A percentile compares a stretch with the other conserved stretches of the same genome.
Conservation (phyloP, 352 stramenopile species). For the Globisporangium emineosum region DNA sequence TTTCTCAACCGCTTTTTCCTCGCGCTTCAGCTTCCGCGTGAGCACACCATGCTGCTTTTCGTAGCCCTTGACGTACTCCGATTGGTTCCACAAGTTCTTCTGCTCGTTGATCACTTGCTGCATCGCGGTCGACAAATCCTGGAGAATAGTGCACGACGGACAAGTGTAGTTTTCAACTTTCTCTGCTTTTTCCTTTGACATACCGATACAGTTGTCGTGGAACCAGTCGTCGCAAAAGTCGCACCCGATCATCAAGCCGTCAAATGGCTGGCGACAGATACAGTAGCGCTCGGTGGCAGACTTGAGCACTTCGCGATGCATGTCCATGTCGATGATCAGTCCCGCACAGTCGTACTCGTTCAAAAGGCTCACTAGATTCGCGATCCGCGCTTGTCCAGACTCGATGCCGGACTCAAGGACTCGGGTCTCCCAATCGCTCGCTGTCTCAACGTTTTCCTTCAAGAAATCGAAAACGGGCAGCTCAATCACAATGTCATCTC, state of each 20-base stretch:
- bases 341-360: slow-evolving; percentile 79
- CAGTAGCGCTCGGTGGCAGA: slow-evolving; percentile 91
- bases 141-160: slow-evolving; percentile 90
- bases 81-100: slow-evolving; percentile 75
- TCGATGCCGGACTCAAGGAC: slow-evolving; percentile 78
- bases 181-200: slow-evolving; percentile 92
- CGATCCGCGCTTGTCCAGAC: slow-evolving; percentile 71
- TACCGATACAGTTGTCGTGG: slow-evolving; percentile 87
- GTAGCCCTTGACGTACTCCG: slow-evolving; percentile 80
- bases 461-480: slow-evolving; percentile 71
- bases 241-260: slow-evolving; percentile 88
- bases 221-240: slow-evolving; percentile 90
- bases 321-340: slow-evolving; percentile 83
- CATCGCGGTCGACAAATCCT: slow-evolving; percentile 75
- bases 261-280: slow-evolving; percentile 89
- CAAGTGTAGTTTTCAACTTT: slow-evolving; percentile 96
- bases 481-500: slow-evolving; percentile 72
- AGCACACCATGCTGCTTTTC: slow-evolving; percentile 78
- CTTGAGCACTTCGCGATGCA: slow-evolving; percentile 88
- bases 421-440: slow-evolving; percentile 75
- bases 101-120: slow-evolving; percentile 49
- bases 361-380: slow-evolving; percentile 57
- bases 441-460: slow-evolving; percentile 78
- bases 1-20: slow-evolving; percentile 82
- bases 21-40: slow-evolving; percentile 76